Percentiles rank a stretch among this genome's conserved stretches.
Evolutionary conservation across 192 early-diverging fungal genomes (phyloP).

Genomic region (Martensiomyces pterosporus): DNA sequence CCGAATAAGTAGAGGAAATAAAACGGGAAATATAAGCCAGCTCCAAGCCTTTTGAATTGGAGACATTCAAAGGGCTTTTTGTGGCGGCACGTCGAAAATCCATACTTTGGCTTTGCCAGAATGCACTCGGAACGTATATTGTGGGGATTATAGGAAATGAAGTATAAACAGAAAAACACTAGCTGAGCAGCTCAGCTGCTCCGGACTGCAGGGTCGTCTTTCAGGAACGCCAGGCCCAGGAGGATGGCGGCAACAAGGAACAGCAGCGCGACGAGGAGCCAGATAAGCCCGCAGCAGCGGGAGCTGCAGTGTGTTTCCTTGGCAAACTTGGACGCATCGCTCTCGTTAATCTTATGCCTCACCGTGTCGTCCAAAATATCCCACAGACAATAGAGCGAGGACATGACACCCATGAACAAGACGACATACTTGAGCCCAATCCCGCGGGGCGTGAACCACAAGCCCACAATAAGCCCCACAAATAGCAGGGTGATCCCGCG

Average conservation of each 20-base stretch:
- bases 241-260: constrained; percentile 79
- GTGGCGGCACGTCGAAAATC: too few relatives aligned
- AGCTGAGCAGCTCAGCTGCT: neutral
- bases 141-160: too few relatives aligned
- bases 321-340: constrained; percentile 88
- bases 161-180: too few relatives aligned
- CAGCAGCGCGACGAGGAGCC: constrained; percentile 81
- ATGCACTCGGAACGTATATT: too few relatives aligned
- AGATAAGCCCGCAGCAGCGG: constrained; percentile 84
- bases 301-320: constrained; percentile 70
- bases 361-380: constrained; percentile 95
- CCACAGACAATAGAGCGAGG: constrained; percentile 86
- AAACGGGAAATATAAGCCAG: too few relatives aligned
- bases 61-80: too few relatives aligned
- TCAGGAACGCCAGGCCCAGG: constrained; percentile 77
- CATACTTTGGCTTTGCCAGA: too few relatives aligned
- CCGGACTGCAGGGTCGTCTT: constrained; percentile 30
- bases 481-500: constrained; percentile 77
- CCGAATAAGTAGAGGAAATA: neutral
- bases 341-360: constrained; percentile 86
- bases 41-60: too few relatives aligned
- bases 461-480: constrained; percentile 70
- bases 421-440: constrained; percentile 84
- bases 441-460: constrained; percentile 80
- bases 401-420: constrained; percentile 94